Evolutionary conservation across 441 rosid genomes (phyloP), one percentile per base, ranked within the genome.

Genomic region (Populus trichocarpa): DNA sequence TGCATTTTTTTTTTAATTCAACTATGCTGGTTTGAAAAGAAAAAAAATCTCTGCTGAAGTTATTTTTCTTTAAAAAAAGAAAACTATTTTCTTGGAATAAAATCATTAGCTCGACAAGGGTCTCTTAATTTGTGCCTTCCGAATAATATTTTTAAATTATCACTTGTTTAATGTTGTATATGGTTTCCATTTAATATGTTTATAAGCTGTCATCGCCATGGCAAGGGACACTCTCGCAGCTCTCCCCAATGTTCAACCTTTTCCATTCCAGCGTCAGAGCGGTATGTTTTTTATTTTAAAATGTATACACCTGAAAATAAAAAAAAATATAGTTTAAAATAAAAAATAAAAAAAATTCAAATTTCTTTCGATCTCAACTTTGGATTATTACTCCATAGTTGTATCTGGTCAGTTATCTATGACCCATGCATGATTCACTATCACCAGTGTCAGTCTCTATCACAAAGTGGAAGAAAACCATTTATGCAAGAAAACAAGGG

Each of bases 351-450:
- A 30, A 30, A 30, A 30, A n/a, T n/a, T 30, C 32, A 30, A 30
- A 30, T 3, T 30, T 30, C 32, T 38, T 38, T 0, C 42, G 42
- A 38, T 38, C 42, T 38, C 42, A 2, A 11, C 42, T 38, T 38
- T 38, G 46, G 46, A 38, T 38, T 38, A 38, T 38, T 10, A 35
- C 8, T 35, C 38, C 38, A 67, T 40, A 18, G 68, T 59, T 8
- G 3, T 38, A 79, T 70, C 82, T 81, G 84, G 76, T 71, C 26
- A 11, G 63, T 76, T 69, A 53, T 66, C 65, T 9, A 71, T 72
- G 59, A 46, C 71, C 46, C 46, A 10, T 38, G 73, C 84, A 59
- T 71, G 22, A 12, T 46, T 69, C 38, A 26, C 22, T 13, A 70
- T 68, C 69, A 70, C 7, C 6, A 18, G 26, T 35, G 6, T 7